Conservation (phyloP, 2,329 filamentous ascomycete species). For the Parafenestella ontariensis region DNA sequence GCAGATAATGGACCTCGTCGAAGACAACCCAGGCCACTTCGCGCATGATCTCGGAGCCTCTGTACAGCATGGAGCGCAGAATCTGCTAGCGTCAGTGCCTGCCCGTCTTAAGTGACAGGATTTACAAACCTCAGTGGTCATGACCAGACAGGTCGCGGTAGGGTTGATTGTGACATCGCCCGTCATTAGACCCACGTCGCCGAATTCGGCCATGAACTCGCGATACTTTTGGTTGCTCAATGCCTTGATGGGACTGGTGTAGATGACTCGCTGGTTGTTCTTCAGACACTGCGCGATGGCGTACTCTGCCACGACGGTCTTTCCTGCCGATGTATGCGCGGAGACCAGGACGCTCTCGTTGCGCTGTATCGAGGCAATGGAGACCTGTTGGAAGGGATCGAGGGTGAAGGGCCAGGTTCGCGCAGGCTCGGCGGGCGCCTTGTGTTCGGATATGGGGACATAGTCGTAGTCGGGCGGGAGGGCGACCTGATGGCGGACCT, state of each 20-base stretch:
- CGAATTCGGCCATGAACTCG: slow-evolving; percentile 94
- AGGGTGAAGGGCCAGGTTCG: slow-evolving; percentile 87
- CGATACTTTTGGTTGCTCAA: slow-evolving; percentile 98
- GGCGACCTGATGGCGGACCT: slow-evolving; percentile 97
- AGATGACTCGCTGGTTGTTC: slow-evolving; percentile 97
- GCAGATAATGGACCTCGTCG: slow-evolving; percentile 98
- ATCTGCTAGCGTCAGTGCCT: slow-evolving; percentile 62
- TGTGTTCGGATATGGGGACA: slow-evolving; percentile 92
- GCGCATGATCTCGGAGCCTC: slow-evolving; percentile 98
- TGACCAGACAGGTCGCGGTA: slow-evolving; percentile 95
- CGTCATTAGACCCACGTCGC: slow-evolving; percentile 97
- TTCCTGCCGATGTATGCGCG: slow-evolving; percentile 95
- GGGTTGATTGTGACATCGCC: slow-evolving; percentile 99
- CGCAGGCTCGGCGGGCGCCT: slow-evolving; percentile 85
- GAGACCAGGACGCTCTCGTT: slow-evolving; percentile 97
- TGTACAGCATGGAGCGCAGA: slow-evolving; percentile 96
- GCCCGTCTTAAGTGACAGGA: neutral
- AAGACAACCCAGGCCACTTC: slow-evolving; percentile 99
- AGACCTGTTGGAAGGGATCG: slow-evolving; percentile 95
- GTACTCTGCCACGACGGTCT: slow-evolving; percentile 98
- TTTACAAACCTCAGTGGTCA: slow-evolving; percentile 80
- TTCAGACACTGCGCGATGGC: slow-evolving; percentile 97
- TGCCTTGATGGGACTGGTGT: slow-evolving; percentile 98
- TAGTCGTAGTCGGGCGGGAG: slow-evolving; percentile 94
- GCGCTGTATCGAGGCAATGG: slow-evolving; percentile 92